Evolutionary conservation across 2,329 filamentous ascomycete genomes (phyloP), one percentile per base, ranked within the genome.

Genomic region (Hysterium pulicare): DNA sequence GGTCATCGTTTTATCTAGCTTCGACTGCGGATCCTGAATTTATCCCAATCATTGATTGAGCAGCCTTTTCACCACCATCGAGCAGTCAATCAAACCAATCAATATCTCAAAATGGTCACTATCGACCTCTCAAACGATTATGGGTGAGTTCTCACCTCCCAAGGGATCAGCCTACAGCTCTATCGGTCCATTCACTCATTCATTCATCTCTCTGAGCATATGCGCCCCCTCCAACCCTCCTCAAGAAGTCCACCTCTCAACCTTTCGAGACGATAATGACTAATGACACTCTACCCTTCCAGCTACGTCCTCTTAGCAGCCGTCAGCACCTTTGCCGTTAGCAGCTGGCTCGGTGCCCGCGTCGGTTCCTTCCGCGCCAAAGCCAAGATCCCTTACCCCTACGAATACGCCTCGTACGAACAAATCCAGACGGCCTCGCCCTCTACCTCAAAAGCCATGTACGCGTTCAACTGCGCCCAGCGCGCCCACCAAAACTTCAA

Each of bases 241-340:
- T 43, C 50, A 40, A 11, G 8, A 37, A 2, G 10, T 16, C 31
- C 35, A 13, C 40, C 24, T 19, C 26, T 34, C 30, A 8, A 38
- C 31, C 26, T 20, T 13, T 7, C 4, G 4, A 22, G 9, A 19
- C 33, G 2, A 37, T n/a, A n/a, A n/a, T n/a, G n/a, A n/a, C n/a
- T n/a, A n/a, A n/a, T n/a, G n/a, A n/a, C n/a, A 19, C 15, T 35
- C 21, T 4, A 23, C 41, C 21, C 36, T 45, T 10, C 20, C 48
- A 82, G 81, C 63, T 75, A 75, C 59, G 76, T 79, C 61, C 67
- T 81, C 56, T 67, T 71, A 54, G 66, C 78, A 50, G 72, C 75
- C 26, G 70, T 78, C 47, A 72, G 73, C 44, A 76, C 72, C 46
- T 77, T 80, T 58, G 55, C 81, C 55, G 67, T 83, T 32, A 64